Base-by-base conservation (phyloP, 2,329 filamentous ascomycete species). In the Colletotrichum scovillei region DNA sequence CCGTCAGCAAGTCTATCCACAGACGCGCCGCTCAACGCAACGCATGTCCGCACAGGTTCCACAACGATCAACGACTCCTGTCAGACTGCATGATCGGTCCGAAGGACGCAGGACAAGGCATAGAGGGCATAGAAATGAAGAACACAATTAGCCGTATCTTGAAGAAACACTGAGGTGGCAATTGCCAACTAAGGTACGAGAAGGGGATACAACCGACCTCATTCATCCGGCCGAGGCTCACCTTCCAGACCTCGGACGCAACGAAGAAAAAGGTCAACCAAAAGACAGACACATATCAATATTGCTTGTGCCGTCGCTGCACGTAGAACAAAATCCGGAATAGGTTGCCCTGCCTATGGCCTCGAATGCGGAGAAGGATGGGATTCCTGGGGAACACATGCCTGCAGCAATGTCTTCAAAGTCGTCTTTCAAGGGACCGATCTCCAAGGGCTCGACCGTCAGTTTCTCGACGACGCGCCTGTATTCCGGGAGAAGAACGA, bases 331-430 rank as follows among this genome's bases (percentile, higher is more conserved):
- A 63, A 63, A 69, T 68, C 28, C 28, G 63, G 32, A 38, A 53
- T 49, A 68, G 59, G 14, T 8, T 26, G n/a, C 22, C 58, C 9
- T 24, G 19, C 14, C 22, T 9, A 7, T 19, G 22, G 35, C 46
- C 30, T 60, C n/a, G 28, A 26, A 22, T 60, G 70, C 38, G 66
- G 66, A 73, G 70, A 60, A 73, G 66, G 55, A 70, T 65, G n/a
- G 46, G 28, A 62, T 70, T 70, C 55, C 70, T 14, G 60, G 59
- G 66, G 66, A 73, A 69, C 42, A 55, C 30, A 42, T 58, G 58
- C 49, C 56, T 59, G 57, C n/a, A 56, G 49, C 56, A 71, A 22
- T 8, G 8, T 35, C 38, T 59, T 72, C 30, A 30, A 49, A 63
- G 24, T 53, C 19, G 5, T 49, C 42, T n/a, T 35, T 16, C 28